A percentile compares a stretch with the other conserved stretches of the same genome.
phyloP scores from a whole-genome alignment of 192 early-diverging fungal genomes.

The Podila epigama region DNA sequence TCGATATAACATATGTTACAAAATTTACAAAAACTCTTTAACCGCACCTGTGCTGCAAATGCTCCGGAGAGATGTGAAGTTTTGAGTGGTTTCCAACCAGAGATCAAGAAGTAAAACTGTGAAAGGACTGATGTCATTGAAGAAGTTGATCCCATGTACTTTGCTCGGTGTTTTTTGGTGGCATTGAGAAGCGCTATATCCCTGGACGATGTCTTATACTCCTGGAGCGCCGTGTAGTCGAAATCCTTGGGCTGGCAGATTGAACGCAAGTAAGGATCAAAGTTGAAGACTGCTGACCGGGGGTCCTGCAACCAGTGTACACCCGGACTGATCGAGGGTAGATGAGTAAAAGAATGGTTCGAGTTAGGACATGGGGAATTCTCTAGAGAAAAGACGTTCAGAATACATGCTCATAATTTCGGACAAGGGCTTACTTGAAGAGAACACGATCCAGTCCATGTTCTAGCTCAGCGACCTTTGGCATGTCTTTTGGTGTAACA shows the following conservation, averaged over 20 bases:
- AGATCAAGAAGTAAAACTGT: conserved; percentile 79
- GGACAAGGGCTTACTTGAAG: conserved; percentile 58
- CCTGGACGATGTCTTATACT: conserved; percentile 81
- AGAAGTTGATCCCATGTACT: conserved; percentile 90
- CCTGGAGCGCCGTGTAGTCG: conserved; percentile 79
- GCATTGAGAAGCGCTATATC: conserved; percentile 65
- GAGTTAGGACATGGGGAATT: background rate
- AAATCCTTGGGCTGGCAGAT: conserved; percentile 84
- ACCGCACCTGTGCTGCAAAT: conserved; percentile 66
- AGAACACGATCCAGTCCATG: conserved; percentile 73
- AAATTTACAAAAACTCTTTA: background rate
- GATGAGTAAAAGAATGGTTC: background rate
- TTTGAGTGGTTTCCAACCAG: conserved; percentile 68
- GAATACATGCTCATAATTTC: background rate
- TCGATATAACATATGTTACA: background rate
- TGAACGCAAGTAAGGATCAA: conserved; percentile 78
- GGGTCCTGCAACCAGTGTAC: conserved; percentile 85
- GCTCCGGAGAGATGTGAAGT: conserved; percentile 64
- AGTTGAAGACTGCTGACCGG: conserved; percentile 77
- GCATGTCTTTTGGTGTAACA: conserved; percentile 26
- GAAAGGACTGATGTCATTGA: conserved; percentile 81
- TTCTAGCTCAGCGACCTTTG: conserved; percentile 53
- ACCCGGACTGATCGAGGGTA: conserved; percentile 66
- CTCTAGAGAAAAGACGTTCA: too few species aligned
- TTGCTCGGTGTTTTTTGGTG: conserved; percentile 55